Evolutionary conservation across 2,329 filamentous ascomycete genomes (phyloP), one percentile per base, ranked within the genome.

Genomic region (Hyphodiscus sp.): DNA sequence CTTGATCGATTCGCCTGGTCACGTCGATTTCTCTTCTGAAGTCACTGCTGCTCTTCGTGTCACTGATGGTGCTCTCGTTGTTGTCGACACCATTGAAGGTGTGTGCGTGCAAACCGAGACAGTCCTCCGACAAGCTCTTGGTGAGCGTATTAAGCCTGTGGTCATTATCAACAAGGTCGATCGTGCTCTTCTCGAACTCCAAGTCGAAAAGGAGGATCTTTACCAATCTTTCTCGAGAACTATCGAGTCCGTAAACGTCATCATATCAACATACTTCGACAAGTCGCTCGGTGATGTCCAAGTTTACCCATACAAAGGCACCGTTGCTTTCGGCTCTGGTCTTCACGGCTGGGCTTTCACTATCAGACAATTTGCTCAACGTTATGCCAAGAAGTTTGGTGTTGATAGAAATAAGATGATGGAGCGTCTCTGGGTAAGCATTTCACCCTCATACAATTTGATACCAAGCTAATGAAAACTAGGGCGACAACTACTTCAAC

Each of bases 111-210:
- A 99, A 84, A 99, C 94, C 73, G 94, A 99, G 87, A 99, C 94
- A 72, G 94, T 99, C 70, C 85, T 99, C 67, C 91, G 94, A 74
- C 94, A 99, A 82, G 92, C 94, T 76, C 90, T 99, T 68, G 89
- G 90, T 85, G 94, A 99, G 86, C 92, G 94, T 80, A 99, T 99
- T 79, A 97, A 97, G 88, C 94, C 94, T 70, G 92, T 99, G 71
- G 85, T 96, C 74, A 88, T 96, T 78, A 96, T 99, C 85, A 99
- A 99, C 91, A 99, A 99, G 88, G 94, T 99, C 76, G 94, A 99
- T 74, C 92, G 94, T 80, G 91, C 94, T 78, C 89, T 99, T 72
- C 91, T 99, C 74, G 94, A 99, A 80, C 86, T 99, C 63, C 94
- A 99, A 82, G 86, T 96, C 71, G 86, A 84, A 77, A 96, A 97